Evolutionary conservation across 2,329 filamentous ascomycete species (phyloP).

Genomic region (Alternaria brassicicola): DNA sequence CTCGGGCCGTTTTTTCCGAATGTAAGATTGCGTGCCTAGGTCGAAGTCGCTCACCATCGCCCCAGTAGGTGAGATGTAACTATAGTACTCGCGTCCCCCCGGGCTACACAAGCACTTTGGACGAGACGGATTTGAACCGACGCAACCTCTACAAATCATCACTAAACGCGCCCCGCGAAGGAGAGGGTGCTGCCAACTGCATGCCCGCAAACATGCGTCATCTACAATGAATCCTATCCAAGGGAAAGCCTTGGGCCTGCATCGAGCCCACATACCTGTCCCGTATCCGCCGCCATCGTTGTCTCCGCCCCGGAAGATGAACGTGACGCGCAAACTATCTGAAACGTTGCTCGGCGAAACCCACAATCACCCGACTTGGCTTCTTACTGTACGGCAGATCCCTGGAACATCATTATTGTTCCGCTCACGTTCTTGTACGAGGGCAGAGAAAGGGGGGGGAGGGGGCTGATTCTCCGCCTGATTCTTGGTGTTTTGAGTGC

Average conservation of each 20-base stretch:
- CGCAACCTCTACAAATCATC: too few species aligned
- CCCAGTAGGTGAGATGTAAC: background rate
- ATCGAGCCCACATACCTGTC: constrained; percentile 8
- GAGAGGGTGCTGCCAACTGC: background rate
- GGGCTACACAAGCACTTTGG: too few species aligned
- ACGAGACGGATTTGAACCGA: too few species aligned
- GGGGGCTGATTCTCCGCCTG: background rate
- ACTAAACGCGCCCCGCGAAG: too few species aligned
- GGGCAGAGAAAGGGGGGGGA: too few species aligned
- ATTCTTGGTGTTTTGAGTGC: background rate
- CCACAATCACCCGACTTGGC: background rate
- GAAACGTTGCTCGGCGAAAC: background rate
- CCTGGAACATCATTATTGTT: background rate
- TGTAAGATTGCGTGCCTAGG: background rate
- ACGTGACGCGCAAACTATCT: background rate
- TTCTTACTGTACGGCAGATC: background rate
- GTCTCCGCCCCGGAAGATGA: background rate
- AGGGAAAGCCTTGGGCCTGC: background rate
- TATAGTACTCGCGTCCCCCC: background rate
- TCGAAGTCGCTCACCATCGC: background rate
- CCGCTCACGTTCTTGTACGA: background rate
- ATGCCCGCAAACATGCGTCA: background rate
- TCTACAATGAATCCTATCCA: background rate
- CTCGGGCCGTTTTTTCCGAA: background rate
- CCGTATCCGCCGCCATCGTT: constrained; percentile 2